phyloP scores from a whole-genome alignment of 2,329 filamentous ascomycete species.

The Epichloe uncinata region DNA sequence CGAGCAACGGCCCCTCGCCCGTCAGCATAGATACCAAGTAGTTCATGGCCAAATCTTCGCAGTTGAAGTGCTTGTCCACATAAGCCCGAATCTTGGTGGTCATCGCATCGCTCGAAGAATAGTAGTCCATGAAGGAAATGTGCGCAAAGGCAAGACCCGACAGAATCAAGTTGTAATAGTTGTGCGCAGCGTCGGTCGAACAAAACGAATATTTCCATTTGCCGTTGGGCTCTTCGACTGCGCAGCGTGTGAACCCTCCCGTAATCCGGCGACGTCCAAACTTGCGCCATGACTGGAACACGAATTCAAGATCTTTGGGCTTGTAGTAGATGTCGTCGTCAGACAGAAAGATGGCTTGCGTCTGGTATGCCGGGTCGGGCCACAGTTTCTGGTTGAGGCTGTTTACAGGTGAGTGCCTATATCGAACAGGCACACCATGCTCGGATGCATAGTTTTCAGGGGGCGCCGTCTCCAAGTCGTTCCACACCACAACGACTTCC shows the following conservation, averaged over 20 bases:
- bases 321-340: slow-evolving; percentile 28
- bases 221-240: slow-evolving; percentile 11
- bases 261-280: slow-evolving; percentile 22
- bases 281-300: slow-evolving; percentile 27
- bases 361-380: slow-evolving; percentile 22
- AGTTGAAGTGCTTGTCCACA: slow-evolving; percentile 26
- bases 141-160: slow-evolving; percentile 25
- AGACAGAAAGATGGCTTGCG: slow-evolving; percentile 25
- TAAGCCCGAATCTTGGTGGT: slow-evolving; percentile 21
- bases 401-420: slow-evolving; percentile 19
- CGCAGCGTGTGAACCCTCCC: slow-evolving; percentile 25
- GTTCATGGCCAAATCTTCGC: slow-evolving; percentile 28
- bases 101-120: slow-evolving; percentile 21
- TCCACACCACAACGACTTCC: slow-evolving; percentile 27
- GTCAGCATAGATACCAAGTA: slow-evolving; percentile 22
- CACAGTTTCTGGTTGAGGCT: slow-evolving; percentile 26
- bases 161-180: slow-evolving; percentile 23
- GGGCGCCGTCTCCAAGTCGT: slow-evolving; percentile 18
- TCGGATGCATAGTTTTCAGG: slow-evolving; percentile 17
- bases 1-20: slow-evolving; percentile 19
- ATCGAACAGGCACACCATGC: slow-evolving; percentile 20
- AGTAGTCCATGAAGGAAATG: slow-evolving; percentile 25
- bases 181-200: slow-evolving; percentile 11
- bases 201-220: slow-evolving; percentile 22
- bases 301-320: slow-evolving; percentile 25